phyloP scores from a whole-genome alignment of 2,329 filamentous ascomycete genomes.

The Scytalidium lignicola region DNA sequence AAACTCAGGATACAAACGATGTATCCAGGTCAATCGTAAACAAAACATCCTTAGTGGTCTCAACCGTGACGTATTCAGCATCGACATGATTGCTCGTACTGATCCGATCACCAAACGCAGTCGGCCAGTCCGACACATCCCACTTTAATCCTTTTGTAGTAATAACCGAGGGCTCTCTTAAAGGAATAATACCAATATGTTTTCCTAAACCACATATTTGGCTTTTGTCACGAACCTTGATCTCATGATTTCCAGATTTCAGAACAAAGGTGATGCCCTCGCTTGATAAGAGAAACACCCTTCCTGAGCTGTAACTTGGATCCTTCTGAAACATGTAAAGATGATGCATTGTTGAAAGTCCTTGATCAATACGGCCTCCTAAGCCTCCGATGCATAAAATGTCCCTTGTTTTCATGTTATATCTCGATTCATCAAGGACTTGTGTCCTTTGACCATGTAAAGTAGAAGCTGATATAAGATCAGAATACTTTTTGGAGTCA shows the following conservation, averaged over 20 bases:
- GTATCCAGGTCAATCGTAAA: conserved; percentile 64
- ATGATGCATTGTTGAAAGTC: conserved; percentile 82
- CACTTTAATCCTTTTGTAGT: conserved; percentile 79
- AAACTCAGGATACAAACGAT: conserved; percentile 35
- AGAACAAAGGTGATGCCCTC: conserved; percentile 79
- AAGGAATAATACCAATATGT: conserved; percentile 80
- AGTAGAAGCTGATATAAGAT: conserved; percentile 14
- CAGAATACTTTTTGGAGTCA: conserved; percentile 12
- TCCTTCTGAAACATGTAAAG: conserved; percentile 60
- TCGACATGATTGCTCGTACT: conserved; percentile 80
- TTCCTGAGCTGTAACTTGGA: conserved; percentile 43
- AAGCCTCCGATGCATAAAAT: conserved; percentile 82
- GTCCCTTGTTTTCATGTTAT: conserved; percentile 37
- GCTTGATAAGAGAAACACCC: conserved; percentile 75
- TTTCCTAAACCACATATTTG: conserved; percentile 41
- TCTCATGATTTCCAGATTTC: conserved; percentile 59
- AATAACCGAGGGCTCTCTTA: conserved; percentile 74
- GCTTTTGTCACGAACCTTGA: conserved; percentile 45
- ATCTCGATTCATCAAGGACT: neutral
- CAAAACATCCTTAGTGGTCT: conserved; percentile 59
- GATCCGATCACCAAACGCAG: conserved; percentile 65
- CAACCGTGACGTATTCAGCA: conserved; percentile 53
- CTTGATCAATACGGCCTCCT: conserved; percentile 88
- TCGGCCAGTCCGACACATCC: conserved; percentile 82
- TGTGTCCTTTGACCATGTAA: conserved; percentile 3